Evolutionary conservation across 768 basidiomycete genomes (phyloP), one percentile per base, ranked within the genome.

Genomic region (Gloeopeniophorella convolvens): DNA sequence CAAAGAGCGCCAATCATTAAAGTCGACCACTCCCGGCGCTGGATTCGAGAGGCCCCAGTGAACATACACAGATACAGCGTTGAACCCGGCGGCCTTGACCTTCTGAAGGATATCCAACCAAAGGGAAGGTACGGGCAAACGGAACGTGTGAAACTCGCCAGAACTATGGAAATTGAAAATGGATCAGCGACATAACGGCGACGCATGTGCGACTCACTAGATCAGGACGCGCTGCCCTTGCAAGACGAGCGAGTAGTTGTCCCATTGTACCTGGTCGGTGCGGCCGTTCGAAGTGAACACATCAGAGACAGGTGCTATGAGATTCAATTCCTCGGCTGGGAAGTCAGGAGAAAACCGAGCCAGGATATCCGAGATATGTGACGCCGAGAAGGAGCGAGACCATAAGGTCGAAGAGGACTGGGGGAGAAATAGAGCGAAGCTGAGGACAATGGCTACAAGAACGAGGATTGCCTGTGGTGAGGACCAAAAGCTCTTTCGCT

Each of bases 61-160:
- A 0, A 79, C 79, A 59, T 90, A 90, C 21, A 91, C 76, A 56
- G 85, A 86, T 56, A 88, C 68, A 0, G 78, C 78, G 58, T 90
- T 92, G 51, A 92, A 70, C 10, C 89, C 89, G 0, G 85, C 80
- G 4, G 87, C 89, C 60, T 87, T 87, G 51, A 79, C 70, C 62
- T 87, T 91, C 57, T 91, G 82, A 34, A 91, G 75, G 42, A 91
- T 80, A 60, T 90, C 89, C 11, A 79, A 73, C 88, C 89, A 92
- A 48, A 91, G 65, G 3, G 78, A 78, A 13, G 84, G 86, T 0
- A 89, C 83, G 9, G 87, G 89, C 7, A 91, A 67, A 20, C 87
- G 78, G 69, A 86, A 91, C 0, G 86, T 79, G 59, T 90, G 89
- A 63, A 89, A 88, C 64, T 90, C 89, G 50, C 89, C 89, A 0